Base-by-base conservation (phyloP, 2,329 filamentous ascomycete genomes). In the Tolypocladium tundrense region DNA sequence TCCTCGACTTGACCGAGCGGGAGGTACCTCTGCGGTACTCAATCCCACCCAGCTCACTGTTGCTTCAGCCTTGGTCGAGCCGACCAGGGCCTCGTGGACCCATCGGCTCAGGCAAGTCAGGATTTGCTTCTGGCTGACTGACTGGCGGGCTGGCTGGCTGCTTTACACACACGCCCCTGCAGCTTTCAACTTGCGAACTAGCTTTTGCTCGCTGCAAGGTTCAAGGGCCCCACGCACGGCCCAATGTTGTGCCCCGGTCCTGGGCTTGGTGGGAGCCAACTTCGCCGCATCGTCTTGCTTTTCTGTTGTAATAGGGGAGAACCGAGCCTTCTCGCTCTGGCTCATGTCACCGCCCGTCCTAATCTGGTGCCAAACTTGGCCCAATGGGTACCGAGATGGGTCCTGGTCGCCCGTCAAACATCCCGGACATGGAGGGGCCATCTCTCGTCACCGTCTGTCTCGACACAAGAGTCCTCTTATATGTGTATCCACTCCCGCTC, bases 331-430 rank as follows among this genome's bases (percentile, higher is more conserved):
- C 62, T 61, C 61, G 61, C 61, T 65, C 56, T 61, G 61, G 59
- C 66, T 68, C 66, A 69, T 68, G 69, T 68, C 68, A 70, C 68
- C 68, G 70, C 69, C 65, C 65, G 65, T 68, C 59, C 66, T 63
- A 68, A 69, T 64, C 65, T 68, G 61, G 63, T 65, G 62, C 63
- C 67, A 66, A 65, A 63, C 65, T 63, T 61, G 58, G 51, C 60
- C 59, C 57, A 58, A 61, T 54, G 59, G 58, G 57, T 62, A 56
- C 62, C 61, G 57, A 60, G 39, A 61, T 60, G 60, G 60, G 31
- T 51, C 55, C 54, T 42, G 48, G 51, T 51, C 48, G 45, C 54
- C 57, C 53, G 55, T 59, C 58, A 42, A 39, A 39, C 40, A 54
- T 58, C 48, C 57, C 48, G 21, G 57, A 27, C 54, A 42, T 48